Percentiles rank a stretch among this genome's conserved stretches.
phyloP scores from a whole-genome alignment of 768 basidiomycete genomes.

The Solioccasus polychromus region DNA sequence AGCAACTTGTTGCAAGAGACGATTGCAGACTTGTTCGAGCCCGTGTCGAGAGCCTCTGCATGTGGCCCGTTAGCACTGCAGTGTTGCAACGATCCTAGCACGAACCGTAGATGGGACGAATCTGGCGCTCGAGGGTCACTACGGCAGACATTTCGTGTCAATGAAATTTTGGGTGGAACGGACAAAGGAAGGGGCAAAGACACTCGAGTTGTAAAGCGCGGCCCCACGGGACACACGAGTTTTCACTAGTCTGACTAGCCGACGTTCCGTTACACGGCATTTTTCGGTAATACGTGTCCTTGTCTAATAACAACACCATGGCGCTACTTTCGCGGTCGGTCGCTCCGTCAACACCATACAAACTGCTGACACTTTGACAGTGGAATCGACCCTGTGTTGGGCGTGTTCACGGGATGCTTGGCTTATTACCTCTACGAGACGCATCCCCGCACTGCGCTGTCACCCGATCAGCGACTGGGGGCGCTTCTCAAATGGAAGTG shows the following conservation, averaged over 20 bases:
- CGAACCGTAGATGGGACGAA: constrained; percentile 82
- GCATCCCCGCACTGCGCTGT: constrained; percentile 68
- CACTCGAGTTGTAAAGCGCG: constrained; percentile 1
- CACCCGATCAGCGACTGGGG: constrained; percentile 51
- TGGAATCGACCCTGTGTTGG: constrained; percentile 66
- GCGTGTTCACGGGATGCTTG: constrained; percentile 72
- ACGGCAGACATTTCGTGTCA: constrained; percentile 43
- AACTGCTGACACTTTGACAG: constrained; percentile 35
- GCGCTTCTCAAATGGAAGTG: constrained; percentile 68
- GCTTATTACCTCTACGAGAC: constrained; percentile 81
- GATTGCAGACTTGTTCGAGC: constrained; percentile 83
- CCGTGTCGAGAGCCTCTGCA: constrained; percentile 80
- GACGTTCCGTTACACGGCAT: constrained; percentile 25
- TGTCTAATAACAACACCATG: constrained; percentile 37
- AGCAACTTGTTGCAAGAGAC: constrained; percentile 83
- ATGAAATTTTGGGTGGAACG: constrained; percentile 3
- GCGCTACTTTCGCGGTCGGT: constrained; percentile 33
- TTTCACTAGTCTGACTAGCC: constrained; percentile 27
- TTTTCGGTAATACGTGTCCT: constrained; percentile 19
- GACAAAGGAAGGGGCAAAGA: too few species aligned
- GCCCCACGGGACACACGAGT: constrained; percentile 14
- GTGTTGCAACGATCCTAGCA: constrained; percentile 6
- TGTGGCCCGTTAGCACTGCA: too few species aligned
- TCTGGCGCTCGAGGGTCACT: constrained; percentile 72
- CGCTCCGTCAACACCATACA: not conserved